Base-by-base conservation (phyloP, 805 yeast genomes). In the Schwanniomyces occidentalis region DNA sequence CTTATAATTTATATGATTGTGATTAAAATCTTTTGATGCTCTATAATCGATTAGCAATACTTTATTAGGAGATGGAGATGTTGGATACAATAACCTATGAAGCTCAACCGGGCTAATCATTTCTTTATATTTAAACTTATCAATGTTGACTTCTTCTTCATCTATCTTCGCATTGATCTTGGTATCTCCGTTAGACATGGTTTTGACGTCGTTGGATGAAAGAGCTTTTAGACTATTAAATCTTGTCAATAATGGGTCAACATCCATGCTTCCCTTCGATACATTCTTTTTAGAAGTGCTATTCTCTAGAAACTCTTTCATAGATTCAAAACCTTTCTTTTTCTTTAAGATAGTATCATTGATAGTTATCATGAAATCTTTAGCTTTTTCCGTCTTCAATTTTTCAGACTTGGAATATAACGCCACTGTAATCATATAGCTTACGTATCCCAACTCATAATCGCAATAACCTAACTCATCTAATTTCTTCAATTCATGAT, bases 21-120 rank as follows among this genome's bases (percentile, higher is more conserved):
- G 62, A 30, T 77, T 74, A 51, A 73, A 89, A 23, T 77, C 80
- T 13, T 64, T 65, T 24, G 81, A 65, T 12, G 81, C 64, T 45
- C 97, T 66, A 26, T 80, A 72, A 54, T 91, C 98, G 5, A 91
- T 71, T 8, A 90, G 41, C n/a, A 90, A 63, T 0, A 83, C 50
- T 17, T 32, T 45, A 20, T 12, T 24, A 8, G 16, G 13, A 6
- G 37, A 17, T 4, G n/a, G 8, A 6, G 26, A 16, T 13, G 27
- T 18, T 14, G 17, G 19, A 4, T 39, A 22, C 17, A 55, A 19
- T 5, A 47, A 17, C 6, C 32, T 17, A 14, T 42, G 32, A 10
- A 61, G 36, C 30, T 54, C 49, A 5, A 31, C 32, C 0, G 61
- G 49, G 3, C 51, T 41, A 5, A 61, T 43, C 3, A 40, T 21